Evolutionary conservation across 2,329 filamentous ascomycete genomes (phyloP), one percentile per base, ranked within the genome.

Genomic region (Colletotrichum sojae): DNA sequence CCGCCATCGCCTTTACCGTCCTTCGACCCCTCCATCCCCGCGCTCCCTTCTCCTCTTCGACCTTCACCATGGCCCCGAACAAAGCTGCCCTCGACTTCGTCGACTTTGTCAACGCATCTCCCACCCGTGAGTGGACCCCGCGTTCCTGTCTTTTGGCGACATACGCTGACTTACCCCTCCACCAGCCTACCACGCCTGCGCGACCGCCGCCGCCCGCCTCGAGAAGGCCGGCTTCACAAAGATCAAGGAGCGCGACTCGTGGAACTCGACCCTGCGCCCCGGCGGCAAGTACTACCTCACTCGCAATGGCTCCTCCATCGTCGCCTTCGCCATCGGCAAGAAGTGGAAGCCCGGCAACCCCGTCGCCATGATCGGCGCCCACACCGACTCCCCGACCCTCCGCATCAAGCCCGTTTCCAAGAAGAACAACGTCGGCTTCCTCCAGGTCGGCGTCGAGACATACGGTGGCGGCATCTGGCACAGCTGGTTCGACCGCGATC

Each of bases 381-480:
- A 99, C 82, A 98, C 96, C 68, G 96, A 99, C 82, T 98, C 95
- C 12, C 94, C 94, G 6, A 95, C 93, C 74, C 88, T 99, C 57
- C 91, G 95, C 69, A 86, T 99, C 79, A 99, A 99, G 85, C 96
- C 96, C 13, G 91, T 97, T 49, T 97, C 94, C 77, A 97, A 95
- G 83, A 96, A 95, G 83, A 88, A 89, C 76, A 90, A 89, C 64
- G 92, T 93, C 72, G 95, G 95, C 13, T 99, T 96, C 80, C 83
- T 98, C 71, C 96, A 99, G 82, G 91, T 99, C 66, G 96, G 95
- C 61, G 95, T 98, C 59, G 96, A 99, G 85, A 95, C 94, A 2
- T 99, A 99, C 77, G 96, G 96, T 61, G 96, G 96, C 71, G 96
- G 96, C 64, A 91, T 98, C 76, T 98, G 95, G 95, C 95, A 98